Base-by-base conservation (phyloP, 177 flowering plant species). In the Vitis hybrid region DNA sequence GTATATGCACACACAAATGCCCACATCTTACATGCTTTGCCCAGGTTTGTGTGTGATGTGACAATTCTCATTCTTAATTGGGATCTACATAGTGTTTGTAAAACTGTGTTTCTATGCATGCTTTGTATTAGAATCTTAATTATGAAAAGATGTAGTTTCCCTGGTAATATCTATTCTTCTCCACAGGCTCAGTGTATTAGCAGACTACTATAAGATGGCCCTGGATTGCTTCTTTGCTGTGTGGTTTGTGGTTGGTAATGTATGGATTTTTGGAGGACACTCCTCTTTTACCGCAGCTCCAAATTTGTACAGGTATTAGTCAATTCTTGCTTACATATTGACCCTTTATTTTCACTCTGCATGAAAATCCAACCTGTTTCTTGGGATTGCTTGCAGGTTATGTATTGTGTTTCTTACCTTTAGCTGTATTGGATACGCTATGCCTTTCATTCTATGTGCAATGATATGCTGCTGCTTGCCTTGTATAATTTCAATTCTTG, bases 241-340 rank as follows among this genome's bases (percentile, higher is more conserved):
- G 48, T 92, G 98, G 98, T 94, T 94, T 85, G 98, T 94, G n/a
- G 98, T 94, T 48, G 98, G 98, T 58, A 92, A 89, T 81, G 97
- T 92, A 12, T 94, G 97, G 96, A 85, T 94, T 56, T 94, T 92
- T 84, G 97, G 97, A 71, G 97, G 98, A 49, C 94, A 88, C 77
- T 65, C 94, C n/a, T 82, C 94, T 71, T 73, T 88, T 13, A 55
- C 88, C 59, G 98, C 89, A 19, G 94, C 98, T 74, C 98, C 98
- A 8, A 88, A 88, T 72, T 78, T 94, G 86, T 94, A 94, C 86
- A 89, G 93, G 98, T 90, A 83, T 49, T 64, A 55, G 15, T 48
- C 62, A 13, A 26, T 19, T 51, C n/a, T 51, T 31, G 14, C 10
- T 12, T 55, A 22, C 19, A 56, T 10, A 10, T 19, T 39, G 45